These are phyloP conservation scores for Lathyrus aphaca DNA, from an alignment of 306 rosid genomes.

Conservation along the genomic window DNA sequence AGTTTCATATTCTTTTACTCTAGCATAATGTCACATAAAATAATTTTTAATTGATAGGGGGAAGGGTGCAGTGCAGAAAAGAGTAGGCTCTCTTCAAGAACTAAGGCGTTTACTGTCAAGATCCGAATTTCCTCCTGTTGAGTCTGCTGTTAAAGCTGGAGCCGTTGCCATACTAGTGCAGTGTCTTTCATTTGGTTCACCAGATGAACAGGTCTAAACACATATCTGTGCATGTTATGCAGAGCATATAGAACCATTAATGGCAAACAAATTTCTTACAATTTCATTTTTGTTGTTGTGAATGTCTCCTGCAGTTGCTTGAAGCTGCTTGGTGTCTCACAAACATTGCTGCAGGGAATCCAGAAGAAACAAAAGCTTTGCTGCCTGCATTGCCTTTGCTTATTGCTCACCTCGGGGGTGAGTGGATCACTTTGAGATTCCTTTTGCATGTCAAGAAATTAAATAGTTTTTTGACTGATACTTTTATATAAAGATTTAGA, in stretches of 20 bases:
- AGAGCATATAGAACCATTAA: constrained; percentile 12
- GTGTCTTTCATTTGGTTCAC: constrained; percentile 93
- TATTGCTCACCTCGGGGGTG: constrained; percentile 97
- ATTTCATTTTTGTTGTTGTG: constrained; percentile 28
- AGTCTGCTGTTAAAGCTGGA: constrained; percentile 82
- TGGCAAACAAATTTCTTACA: constrained; percentile 28
- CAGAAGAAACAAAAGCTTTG: constrained; percentile 87
- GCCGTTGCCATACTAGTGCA: constrained; percentile 75
- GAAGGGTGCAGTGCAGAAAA: constrained; percentile 82
- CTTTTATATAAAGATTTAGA: constrained; percentile 25
- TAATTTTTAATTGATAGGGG: constrained; percentile 65
- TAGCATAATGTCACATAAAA: constrained; percentile 2
- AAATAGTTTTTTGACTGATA: constrained; percentile 12
- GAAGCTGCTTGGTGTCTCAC: constrained; percentile 99
- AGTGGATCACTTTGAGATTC: constrained; percentile 41
- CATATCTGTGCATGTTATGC: constrained; percentile 26
- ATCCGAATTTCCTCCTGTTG: constrained; percentile 91
- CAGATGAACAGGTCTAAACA: constrained; percentile 83
- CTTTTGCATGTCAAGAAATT: constrained; percentile 27
- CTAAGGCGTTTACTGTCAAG: constrained; percentile 80
- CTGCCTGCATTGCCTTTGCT: constrained; percentile 89
- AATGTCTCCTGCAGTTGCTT: constrained; percentile 72
- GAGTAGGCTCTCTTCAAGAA: constrained; percentile 76
- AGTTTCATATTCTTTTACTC: constrained; percentile 27
- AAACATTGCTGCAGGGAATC: constrained; percentile 96